phyloP scores from a whole-genome alignment of 1,284 basidiomycete species.

The Naganishia sp. region DNA sequence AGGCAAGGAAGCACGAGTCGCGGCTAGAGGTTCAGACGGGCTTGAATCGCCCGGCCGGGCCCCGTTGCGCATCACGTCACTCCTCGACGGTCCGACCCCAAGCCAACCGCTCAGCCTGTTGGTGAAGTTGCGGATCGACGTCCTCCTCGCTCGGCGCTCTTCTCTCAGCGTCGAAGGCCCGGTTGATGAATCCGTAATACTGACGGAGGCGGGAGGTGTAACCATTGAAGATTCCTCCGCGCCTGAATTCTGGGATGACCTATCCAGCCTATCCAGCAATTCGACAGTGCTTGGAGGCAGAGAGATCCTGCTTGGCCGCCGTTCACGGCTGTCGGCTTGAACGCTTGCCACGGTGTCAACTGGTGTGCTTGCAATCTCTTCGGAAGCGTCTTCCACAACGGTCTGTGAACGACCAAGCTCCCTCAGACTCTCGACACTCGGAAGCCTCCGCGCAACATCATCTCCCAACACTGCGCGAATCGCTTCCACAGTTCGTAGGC shows the following conservation, averaged over 20 bases:
- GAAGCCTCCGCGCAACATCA: conserved; percentile 32
- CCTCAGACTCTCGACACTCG: conserved; percentile 20
- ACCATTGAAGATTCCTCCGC: background rate
- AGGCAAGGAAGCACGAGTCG: too few relatives aligned
- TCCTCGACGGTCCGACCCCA: conserved; percentile 4
- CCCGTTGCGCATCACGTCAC: background rate
- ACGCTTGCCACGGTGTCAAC: conserved; percentile 9
- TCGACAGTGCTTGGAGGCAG: conserved; percentile 24
- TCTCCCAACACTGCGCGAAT: conserved; percentile 40
- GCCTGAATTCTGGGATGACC: background rate
- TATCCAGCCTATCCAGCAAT: conserved; percentile 25
- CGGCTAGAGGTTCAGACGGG: too few relatives aligned
- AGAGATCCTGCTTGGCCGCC: background rate
- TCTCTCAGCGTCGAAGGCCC: too few relatives aligned
- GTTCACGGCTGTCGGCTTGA: conserved; percentile 4
- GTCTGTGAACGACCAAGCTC: conserved; percentile 2
- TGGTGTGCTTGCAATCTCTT: background rate
- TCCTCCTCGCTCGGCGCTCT: conserved; percentile 4
- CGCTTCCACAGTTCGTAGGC: conserved; percentile 41
- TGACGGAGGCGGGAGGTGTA: background rate
- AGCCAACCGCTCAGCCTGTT: conserved; percentile 23
- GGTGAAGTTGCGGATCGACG: conserved; percentile 19
- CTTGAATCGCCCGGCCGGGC: background rate
- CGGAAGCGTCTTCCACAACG: background rate
- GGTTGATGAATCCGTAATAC: background rate